These are phyloP conservation scores for Nakazawaea laoshanensis DNA, from an alignment of 805 yeast genomes.

Conservation along the genomic window DNA sequence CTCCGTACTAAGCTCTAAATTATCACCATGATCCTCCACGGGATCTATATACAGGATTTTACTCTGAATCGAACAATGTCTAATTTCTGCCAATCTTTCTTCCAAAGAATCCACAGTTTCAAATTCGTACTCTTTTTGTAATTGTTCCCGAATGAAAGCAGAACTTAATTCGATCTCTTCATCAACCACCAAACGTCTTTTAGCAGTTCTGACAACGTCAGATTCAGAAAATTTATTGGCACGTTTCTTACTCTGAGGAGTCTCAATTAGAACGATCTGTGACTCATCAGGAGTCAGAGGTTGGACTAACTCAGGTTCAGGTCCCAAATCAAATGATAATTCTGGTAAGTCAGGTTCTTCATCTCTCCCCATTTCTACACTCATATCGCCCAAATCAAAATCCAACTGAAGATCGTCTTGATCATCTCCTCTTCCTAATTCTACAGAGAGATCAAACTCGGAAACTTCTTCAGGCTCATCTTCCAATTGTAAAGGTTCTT, in stretches of 20 bases:
- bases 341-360: conserved; percentile 18
- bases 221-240: conserved; percentile 22
- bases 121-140: conserved; percentile 11
- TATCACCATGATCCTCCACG: too few relatives aligned
- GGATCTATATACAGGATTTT: too few relatives aligned
- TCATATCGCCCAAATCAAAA: conserved; percentile 22
- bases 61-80: conserved; percentile 7
- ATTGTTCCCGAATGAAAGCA: conserved; percentile 25
- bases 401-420: conserved; percentile 23
- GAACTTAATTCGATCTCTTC: conserved; percentile 32
- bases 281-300: conserved; percentile 11
- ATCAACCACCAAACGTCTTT: conserved; percentile 40
- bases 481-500: conserved; percentile 46
- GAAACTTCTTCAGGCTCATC: conserved; percentile 15
- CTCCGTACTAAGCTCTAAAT: too few relatives aligned
- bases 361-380: conserved; percentile 46
- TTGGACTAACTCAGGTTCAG: conserved; percentile 11
- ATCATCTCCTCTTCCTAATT: conserved; percentile 47
- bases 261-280: neutral
- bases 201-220: conserved; percentile 39
- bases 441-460: conserved; percentile 50
- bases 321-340: conserved; percentile 13
- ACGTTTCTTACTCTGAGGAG: conserved; percentile 15
- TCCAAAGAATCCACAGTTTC: conserved; percentile 5
- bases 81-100: conserved; percentile 3